Evolutionary conservation across 139 green algal species (phyloP), one percentile per base, ranked within the genome.

Genomic region (Chlorella sp.): DNA sequence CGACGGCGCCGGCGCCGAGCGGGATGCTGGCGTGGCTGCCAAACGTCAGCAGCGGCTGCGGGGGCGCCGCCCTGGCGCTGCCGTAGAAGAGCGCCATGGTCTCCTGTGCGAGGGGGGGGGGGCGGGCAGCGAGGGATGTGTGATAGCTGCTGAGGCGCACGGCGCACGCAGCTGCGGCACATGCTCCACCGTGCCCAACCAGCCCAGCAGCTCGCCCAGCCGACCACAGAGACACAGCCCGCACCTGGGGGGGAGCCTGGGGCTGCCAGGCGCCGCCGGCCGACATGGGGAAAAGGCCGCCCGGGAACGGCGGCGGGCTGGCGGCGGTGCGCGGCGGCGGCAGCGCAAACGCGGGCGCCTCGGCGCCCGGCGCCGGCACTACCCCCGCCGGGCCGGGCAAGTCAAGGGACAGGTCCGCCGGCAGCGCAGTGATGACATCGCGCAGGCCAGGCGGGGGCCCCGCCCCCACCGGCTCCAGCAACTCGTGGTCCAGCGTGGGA

Each of bases 401-500:
- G n/a, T 78, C 72, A 9, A 77, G 62, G 6, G 60, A 51, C 7
- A 78, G 61, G 72, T 78, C 72, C 12, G 60, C 72, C 14, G 72
- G 72, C 8, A 78, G 60, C 0, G 72, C 65, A 27, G 72, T 78
- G 60, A 78, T 78, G 4, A 79, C 73, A 27, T 79, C 73, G 21
- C 19, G 19, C 33, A 14, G 21, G 0, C 5, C 36, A 1, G n/a
- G 29, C 9, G 17, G 8, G 5, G 29, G n/a, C 7, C 31, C 53
- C 41, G 48, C 27, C 29, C 29, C n/a, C n/a, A 17, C 51, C 29
- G 60, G 33, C 17, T 71, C 60, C 1, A 33, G 58, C 72, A 70
- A 36, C 27, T 71, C 72, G 1, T 29, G 45, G 23, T 46, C 72
- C 45, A 78, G 60, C 45, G 45, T 62, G 43, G 60, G 60, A 45